Base-by-base conservation (phyloP, 2,329 filamentous ascomycete genomes). In the Cladosporium cucumerinum region DNA sequence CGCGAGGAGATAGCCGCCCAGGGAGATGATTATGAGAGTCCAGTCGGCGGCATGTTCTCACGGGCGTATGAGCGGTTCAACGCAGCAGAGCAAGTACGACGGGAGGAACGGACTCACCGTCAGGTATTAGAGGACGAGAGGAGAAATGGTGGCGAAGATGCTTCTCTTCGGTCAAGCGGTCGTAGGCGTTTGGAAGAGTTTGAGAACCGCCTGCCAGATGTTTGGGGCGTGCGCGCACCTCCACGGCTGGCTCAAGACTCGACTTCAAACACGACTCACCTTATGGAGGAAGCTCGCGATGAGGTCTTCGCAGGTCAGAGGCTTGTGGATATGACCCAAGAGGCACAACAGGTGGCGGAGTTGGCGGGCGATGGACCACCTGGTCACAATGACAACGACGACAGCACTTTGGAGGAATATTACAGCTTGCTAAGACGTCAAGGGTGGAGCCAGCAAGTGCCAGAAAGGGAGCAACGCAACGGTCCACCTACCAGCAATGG, bases 11-110 rank as follows among this genome's bases (percentile, higher is more conserved):
- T 82, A 60, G 72, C 79, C n/a, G 76, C 75, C 3, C 72, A 76
- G 65, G 76, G 76, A n/a, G 80, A 81, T 3, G 77, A 80, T 34
- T 83, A 82, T 67, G 77, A 80, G 63, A 81, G 78, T n/a, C 81
- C 81, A 0, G 78, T 83, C 14, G 77, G 79, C 21, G 75, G 76
- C 66, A 79, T 83, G 79, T 83, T 81, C 69, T 77, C 72, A 21
- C 70, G 81, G 57, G 81, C 81, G 1, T 75, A 73, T 65, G 77
- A 78, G 21, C 74, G 80, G 7, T 81, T 81, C 67, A 74, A 75
- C 34, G 76, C 74, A 58, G 80, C 79, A 0, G 80, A 82, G 66
- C 74, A 75, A 64, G 71, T 74, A 7, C 71, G 76, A 18, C 67
- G 69, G 54, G 74, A 77, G 55, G 73, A 76, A 65, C 69, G 72